Base-by-base conservation (phyloP, 2,329 filamentous ascomycete genomes). In the Trichoderma cornu-damae region DNA sequence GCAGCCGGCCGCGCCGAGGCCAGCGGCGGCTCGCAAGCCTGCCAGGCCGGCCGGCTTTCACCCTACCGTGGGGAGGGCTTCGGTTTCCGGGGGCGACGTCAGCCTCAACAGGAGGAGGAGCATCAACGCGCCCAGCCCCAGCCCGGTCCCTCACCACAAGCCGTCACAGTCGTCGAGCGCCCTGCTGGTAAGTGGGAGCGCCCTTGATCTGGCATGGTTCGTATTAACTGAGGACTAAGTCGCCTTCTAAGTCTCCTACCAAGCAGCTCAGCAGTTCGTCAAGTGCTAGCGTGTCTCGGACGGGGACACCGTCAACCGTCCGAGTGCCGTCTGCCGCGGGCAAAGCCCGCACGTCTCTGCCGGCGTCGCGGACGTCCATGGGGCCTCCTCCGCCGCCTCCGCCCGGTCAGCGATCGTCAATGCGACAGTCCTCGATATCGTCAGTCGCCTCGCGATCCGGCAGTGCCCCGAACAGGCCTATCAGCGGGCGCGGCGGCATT, bases 91-190 rank as follows among this genome's bases (percentile, higher is more conserved):
- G 2, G 69, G 75, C 14, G 83, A 88, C 64, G 66, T 80, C n/a
- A 73, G 76, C 5, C 68, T 81, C 60, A 72, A 73, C 3, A 89
- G 82, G 72, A 77, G 87, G 63, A 84, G 84, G 75, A 90, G 87
- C 51, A 46, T 88, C 60, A 88, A 88, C 73, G 81, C 84, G 50
- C 82, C 84, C 0, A 92, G 86, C 68, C 88, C 88, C 20, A 90
- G 86, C 58, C 87, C 88, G 11, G 84, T 78, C 5, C 77, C 84
- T 47, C 51, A 55, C 20, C 51, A 55, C 59, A 84, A 81, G 68
- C 67, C 73, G 20, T 74, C 78, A 18, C 75, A 83, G 28, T 78
- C 81, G 14, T 75, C 78, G 12, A 87, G 83, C 66, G 77, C 83
- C 59, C 68, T 75, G 32, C 78, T 82, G 67, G 82, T 85, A 71